Conservation (phyloP, 2,329 filamentous ascomycete species). For the Zelopaecilomyces penicillatus region DNA sequence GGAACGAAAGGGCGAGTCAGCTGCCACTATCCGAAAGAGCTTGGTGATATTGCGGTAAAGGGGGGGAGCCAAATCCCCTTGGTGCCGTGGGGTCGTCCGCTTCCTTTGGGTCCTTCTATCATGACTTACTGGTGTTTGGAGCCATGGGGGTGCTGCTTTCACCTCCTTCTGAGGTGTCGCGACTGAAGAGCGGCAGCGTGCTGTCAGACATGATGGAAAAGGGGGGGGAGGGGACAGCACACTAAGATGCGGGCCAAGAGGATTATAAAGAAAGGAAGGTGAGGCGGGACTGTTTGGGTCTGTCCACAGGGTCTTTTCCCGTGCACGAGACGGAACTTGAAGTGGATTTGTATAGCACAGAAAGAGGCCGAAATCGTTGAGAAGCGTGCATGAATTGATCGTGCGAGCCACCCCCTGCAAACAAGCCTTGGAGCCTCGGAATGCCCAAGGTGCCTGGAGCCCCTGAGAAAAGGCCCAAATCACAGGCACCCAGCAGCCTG, state of each 20-base stretch:
- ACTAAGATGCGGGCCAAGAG: slow-evolving; percentile 13
- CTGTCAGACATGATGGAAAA: slow-evolving; percentile 20
- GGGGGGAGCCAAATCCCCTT: neutral
- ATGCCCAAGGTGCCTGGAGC: slow-evolving; percentile 7
- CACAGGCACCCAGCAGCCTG: slow-evolving; percentile 4
- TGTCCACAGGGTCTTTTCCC: no score
- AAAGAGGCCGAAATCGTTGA: slow-evolving; percentile 9
- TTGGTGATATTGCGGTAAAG: neutral
- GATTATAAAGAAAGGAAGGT: slow-evolving; percentile 1
- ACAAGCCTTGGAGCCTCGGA: slow-evolving; percentile 3
- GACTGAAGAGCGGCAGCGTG: slow-evolving; percentile 24
- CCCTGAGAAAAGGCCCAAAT: slow-evolving; percentile 7
- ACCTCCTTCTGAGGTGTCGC: slow-evolving; percentile 17
- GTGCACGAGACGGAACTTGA: no score
- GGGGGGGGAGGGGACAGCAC: slow-evolving; percentile 4
- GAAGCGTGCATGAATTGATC: slow-evolving; percentile 9
- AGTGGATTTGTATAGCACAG: no score
- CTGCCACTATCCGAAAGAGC: slow-evolving; percentile 1
- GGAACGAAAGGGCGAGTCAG: slow-evolving; percentile 2
- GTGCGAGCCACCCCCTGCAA: slow-evolving; percentile 6
- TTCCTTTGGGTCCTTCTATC: neutral
- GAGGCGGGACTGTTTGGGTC: neutral
- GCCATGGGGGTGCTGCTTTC: slow-evolving; percentile 20
- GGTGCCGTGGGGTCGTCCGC: neutral
- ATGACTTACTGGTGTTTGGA: slow-evolving; percentile 24